Evolutionary conservation across 371 early-diverging fungal genomes (phyloP).

Genomic region (Coemansia sp.): DNA sequence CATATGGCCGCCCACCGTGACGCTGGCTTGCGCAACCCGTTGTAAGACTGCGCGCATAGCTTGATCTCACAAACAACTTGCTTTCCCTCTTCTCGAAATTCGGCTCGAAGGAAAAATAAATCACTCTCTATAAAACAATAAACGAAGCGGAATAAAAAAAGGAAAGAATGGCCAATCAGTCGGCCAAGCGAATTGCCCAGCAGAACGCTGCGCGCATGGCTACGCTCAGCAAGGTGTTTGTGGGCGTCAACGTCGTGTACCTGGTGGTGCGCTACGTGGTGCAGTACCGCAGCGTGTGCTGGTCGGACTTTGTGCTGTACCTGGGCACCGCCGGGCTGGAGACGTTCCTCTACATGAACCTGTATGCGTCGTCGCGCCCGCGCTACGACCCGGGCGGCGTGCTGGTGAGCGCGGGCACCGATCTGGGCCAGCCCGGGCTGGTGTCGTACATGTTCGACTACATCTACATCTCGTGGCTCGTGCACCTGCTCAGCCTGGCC

Average conservation of each 20-base stretch:
- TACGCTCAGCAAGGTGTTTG: slow-evolving; percentile 61
- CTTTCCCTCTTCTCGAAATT: too few species aligned
- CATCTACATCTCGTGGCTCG: slow-evolving; percentile 80
- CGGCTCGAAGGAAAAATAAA: too few species aligned
- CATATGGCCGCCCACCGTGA: slow-evolving; percentile 63
- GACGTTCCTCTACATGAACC: slow-evolving; percentile 28
- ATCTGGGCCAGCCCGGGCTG: slow-evolving; percentile 72
- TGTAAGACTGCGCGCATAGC: slow-evolving; percentile 56
- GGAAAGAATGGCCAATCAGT: slow-evolving; percentile 64
- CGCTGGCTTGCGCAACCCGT: slow-evolving; percentile 57
- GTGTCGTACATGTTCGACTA: slow-evolving; percentile 84
- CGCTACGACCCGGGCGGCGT: slow-evolving; percentile 59
- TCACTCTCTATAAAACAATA: too few species aligned
- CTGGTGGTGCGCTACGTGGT: slow-evolving; percentile 28
- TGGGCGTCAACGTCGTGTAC: slow-evolving; percentile 60
- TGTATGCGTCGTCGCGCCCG: slow-evolving; percentile 52
- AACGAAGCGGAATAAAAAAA: too few species aligned
- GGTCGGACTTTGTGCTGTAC: slow-evolving; percentile 27
- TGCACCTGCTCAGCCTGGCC: slow-evolving; percentile 68
- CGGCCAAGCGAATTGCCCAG: slow-evolving; percentile 71
- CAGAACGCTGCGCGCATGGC: slow-evolving; percentile 63
- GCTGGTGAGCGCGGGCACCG: slow-evolving; percentile 66
- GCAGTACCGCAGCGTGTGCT: slow-evolving; percentile 26
- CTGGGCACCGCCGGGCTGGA: slow-evolving; percentile 31
- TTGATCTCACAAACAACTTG: too few species aligned